Percentiles rank a stretch among this genome's conserved stretches.
These are phyloP conservation scores for Pseudogymnoascus sp. DNA, from an alignment of 2,329 filamentous ascomycete species.

Conservation along the genomic window DNA sequence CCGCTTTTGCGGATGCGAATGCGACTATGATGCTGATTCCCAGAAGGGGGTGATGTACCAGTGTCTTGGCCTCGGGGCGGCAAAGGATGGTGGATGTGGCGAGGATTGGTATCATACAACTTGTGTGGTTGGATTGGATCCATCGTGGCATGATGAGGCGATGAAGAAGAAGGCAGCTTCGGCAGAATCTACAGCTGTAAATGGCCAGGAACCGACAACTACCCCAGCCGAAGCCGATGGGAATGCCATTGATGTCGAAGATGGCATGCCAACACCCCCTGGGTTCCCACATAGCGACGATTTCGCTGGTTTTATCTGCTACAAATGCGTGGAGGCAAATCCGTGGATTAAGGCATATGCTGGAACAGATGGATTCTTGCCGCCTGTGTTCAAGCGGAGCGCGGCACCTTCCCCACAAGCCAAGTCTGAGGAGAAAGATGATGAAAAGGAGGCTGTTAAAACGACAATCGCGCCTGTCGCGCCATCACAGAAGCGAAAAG, in stretches of 20 bases:
- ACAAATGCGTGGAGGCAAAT: constrained; percentile 80
- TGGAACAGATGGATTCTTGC: constrained; percentile 69
- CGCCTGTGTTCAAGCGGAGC: constrained; percentile 52
- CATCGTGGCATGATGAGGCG: constrained; percentile 58
- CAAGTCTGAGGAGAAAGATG: constrained; percentile 22
- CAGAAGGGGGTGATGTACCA: constrained; percentile 99
- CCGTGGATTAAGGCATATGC: constrained; percentile 92
- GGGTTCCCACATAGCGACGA: constrained; percentile 85
- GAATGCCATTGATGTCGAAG: constrained; percentile 38
- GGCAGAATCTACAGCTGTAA: constrained; percentile 28
- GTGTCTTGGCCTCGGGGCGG: constrained; percentile 75
- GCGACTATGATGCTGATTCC: constrained; percentile 78
- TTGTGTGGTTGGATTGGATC: constrained; percentile 73
- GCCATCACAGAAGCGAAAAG: constrained; percentile 58
- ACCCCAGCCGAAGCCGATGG: constrained; percentile 31
- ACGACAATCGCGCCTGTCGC: constrained; percentile 10
- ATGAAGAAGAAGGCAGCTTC: constrained; percentile 29
- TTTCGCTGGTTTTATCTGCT: constrained; percentile 87
- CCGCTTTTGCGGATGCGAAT: constrained; percentile 80
- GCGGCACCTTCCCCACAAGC: constrained; percentile 24
- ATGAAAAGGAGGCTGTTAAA: constrained; percentile 11
- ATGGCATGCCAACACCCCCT: constrained; percentile 63
- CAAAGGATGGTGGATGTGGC: constrained; percentile 79
- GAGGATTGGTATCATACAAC: constrained; percentile 98
- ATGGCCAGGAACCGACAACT: constrained; percentile 13